These are phyloP conservation scores for Colletotrichum abscissum DNA, from an alignment of 2,329 filamentous ascomycete genomes.

Conservation along the genomic window DNA sequence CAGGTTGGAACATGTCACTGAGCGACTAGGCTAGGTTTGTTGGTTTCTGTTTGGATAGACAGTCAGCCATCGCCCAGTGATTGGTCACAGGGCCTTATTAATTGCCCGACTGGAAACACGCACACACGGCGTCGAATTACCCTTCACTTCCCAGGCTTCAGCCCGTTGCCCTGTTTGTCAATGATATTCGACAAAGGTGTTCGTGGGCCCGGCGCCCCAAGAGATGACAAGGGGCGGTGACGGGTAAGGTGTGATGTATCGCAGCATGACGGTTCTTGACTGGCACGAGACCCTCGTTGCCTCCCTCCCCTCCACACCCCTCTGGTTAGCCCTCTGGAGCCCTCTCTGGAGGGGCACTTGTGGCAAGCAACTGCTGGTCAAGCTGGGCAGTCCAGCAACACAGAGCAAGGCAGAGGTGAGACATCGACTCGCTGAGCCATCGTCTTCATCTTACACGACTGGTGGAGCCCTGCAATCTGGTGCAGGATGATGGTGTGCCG, in stretches of 20 bases:
- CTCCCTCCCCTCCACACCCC: background rate
- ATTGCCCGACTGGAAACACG: slow-evolving; percentile 25
- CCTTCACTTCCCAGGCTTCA: background rate
- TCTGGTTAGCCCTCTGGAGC: no score
- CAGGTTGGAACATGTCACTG: slow-evolving; percentile 34
- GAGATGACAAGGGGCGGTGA: slow-evolving; percentile 31
- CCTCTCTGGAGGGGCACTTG: slow-evolving; percentile 40
- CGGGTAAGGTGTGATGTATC: slow-evolving; percentile 27
- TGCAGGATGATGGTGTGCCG: slow-evolving; percentile 54
- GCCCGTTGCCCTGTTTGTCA: slow-evolving; percentile 19
- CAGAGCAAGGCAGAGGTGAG: slow-evolving; percentile 56
- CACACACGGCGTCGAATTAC: slow-evolving; percentile 21
- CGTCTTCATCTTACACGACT: slow-evolving; percentile 54
- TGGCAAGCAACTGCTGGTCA: slow-evolving; percentile 50
- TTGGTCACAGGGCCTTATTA: slow-evolving; percentile 15
- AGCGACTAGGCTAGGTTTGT: slow-evolving; percentile 25
- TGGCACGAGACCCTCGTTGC: slow-evolving; percentile 55
- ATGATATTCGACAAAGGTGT: slow-evolving; percentile 16
- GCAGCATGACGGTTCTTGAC: slow-evolving; percentile 46
- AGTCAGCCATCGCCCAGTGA: slow-evolving; percentile 8
- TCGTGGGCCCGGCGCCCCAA: slow-evolving; percentile 4
- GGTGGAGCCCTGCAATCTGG: slow-evolving; percentile 50
- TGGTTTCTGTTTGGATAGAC: slow-evolving; percentile 9
- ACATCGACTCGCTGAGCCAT: slow-evolving; percentile 58
- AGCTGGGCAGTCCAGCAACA: slow-evolving; percentile 37